Conservation (phyloP, 257 asterid genomes). For the Ballota nigra region DNA sequence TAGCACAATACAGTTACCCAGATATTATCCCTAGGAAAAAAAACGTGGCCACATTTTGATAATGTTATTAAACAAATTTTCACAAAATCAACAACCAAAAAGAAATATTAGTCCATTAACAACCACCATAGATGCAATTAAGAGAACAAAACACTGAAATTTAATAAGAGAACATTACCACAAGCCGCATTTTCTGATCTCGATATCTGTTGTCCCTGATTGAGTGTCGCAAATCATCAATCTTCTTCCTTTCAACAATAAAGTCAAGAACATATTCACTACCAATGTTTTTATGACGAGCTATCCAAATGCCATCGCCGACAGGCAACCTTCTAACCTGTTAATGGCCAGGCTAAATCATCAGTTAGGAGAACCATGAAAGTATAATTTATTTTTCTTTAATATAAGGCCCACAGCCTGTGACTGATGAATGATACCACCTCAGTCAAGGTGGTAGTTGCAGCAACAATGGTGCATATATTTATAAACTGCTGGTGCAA, state of each 20-base stretch:
- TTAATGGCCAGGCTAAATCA: conserved; percentile 14
- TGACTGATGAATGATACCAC: conserved; percentile 16
- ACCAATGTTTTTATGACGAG: conserved; percentile 61
- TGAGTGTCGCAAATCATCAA: conserved; percentile 87
- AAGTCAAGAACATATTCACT: conserved; percentile 91
- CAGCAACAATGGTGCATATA: conserved; percentile 5
- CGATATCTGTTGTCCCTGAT: conserved; percentile 89
- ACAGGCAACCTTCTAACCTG: conserved; percentile 92
- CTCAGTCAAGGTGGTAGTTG: conserved; percentile 20
- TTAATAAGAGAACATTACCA: conserved; percentile 47
- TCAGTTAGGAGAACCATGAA: conserved; percentile 2
- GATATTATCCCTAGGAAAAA: background rate
- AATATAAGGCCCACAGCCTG: conserved; percentile 15
- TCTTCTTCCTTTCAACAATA: conserved; percentile 95
- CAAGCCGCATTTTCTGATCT: conserved; percentile 90
- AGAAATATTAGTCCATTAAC: background rate
- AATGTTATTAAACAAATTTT: background rate
- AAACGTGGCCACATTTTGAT: background rate
- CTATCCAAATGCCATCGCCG: conserved; percentile 97
- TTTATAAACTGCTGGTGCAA: background rate
- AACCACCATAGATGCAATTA: conserved; percentile 11
- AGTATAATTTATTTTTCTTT: background rate
- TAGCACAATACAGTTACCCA: background rate
- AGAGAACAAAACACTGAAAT: conserved; percentile 13
- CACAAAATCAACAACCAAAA: background rate